Evolutionary conservation across 2,329 filamentous ascomycete species (phyloP).

Genomic region (Exserohilum rostratum): DNA sequence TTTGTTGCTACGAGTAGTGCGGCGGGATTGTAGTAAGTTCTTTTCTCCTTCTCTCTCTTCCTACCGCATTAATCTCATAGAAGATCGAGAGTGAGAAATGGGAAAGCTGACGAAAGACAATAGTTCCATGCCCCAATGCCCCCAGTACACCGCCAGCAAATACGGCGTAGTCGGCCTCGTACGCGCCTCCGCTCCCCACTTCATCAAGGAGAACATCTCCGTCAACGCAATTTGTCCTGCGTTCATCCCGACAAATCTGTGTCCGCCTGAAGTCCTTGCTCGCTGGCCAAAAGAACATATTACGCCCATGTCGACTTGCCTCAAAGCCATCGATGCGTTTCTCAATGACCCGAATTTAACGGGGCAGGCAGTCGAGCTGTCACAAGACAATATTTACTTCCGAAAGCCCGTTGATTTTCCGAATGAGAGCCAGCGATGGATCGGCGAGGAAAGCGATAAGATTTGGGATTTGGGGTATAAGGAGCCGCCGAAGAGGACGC

Average conservation of each 20-base stretch:
- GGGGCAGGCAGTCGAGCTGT: constrained; percentile 51
- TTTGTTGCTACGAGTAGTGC: constrained; percentile 50
- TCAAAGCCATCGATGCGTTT: constrained; percentile 49
- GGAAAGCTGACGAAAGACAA: too few species aligned
- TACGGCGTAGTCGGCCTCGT: constrained; percentile 51
- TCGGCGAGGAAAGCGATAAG: constrained; percentile 35
- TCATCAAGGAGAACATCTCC: constrained; percentile 45
- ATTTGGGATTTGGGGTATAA: constrained; percentile 45
- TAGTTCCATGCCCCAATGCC: constrained; percentile 38
- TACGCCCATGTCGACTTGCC: constrained; percentile 50
- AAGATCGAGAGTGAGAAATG: too few species aligned
- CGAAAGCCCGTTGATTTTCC: constrained; percentile 47
- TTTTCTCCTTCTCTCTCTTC: too few species aligned
- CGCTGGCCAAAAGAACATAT: constrained; percentile 49
- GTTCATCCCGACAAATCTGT: constrained; percentile 49
- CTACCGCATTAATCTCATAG: background rate
- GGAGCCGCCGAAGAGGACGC: constrained; percentile 30
- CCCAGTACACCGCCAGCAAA: constrained; percentile 53
- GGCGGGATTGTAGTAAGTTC: constrained; percentile 47
- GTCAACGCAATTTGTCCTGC: constrained; percentile 52
- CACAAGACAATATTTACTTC: constrained; percentile 50
- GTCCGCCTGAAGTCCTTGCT: constrained; percentile 47
- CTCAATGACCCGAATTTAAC: constrained; percentile 43
- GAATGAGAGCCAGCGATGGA: constrained; percentile 51
- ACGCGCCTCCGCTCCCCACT: constrained; percentile 42